phyloP scores from a whole-genome alignment of 2,329 filamentous ascomycete species.

The Diaporthe nobilis region DNA sequence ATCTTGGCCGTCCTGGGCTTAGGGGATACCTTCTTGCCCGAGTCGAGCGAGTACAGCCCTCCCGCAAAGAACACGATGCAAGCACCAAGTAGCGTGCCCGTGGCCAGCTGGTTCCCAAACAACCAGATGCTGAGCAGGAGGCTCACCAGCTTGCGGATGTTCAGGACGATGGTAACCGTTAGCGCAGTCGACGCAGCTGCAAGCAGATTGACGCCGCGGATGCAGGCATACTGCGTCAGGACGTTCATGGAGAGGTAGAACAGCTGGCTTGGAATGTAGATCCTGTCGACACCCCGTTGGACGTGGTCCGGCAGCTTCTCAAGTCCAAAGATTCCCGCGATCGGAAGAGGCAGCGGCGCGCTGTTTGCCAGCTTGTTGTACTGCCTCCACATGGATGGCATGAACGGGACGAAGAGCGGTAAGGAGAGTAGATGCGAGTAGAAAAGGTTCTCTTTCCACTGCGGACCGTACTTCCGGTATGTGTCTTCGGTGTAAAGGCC shows the following conservation, averaged over 20 bases:
- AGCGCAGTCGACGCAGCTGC: conserved; percentile 90
- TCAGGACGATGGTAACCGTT: conserved; percentile 96
- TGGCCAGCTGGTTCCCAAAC: conserved; percentile 87
- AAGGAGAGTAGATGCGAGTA: conserved; percentile 86
- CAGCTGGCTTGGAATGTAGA: conserved; percentile 76
- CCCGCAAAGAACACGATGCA: conserved; percentile 90
- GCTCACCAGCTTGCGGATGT: conserved; percentile 94
- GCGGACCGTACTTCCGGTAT: conserved; percentile 86
- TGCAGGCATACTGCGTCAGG: conserved; percentile 93
- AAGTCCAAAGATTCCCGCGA: conserved; percentile 50
- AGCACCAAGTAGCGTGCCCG: conserved; percentile 85
- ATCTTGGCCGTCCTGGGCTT: conserved; percentile 49
- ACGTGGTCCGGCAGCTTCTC: conserved; percentile 55
- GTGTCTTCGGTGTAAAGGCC: conserved; percentile 94
- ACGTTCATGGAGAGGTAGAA: conserved; percentile 82
- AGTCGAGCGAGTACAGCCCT: conserved; percentile 89
- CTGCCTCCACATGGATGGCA: conserved; percentile 74
- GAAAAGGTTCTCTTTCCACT: conserved; percentile 97
- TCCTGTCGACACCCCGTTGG: conserved; percentile 54
- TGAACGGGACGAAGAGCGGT: conserved; percentile 81
- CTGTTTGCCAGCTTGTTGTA: conserved; percentile 75
- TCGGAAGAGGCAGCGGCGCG: conserved; percentile 67
- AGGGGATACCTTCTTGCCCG: conserved; percentile 54
- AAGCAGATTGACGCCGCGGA: conserved; percentile 95
- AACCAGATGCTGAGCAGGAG: conserved; percentile 92